Base-by-base conservation (phyloP, 1,284 basidiomycete species). In the Tylopilus sp. region DNA sequence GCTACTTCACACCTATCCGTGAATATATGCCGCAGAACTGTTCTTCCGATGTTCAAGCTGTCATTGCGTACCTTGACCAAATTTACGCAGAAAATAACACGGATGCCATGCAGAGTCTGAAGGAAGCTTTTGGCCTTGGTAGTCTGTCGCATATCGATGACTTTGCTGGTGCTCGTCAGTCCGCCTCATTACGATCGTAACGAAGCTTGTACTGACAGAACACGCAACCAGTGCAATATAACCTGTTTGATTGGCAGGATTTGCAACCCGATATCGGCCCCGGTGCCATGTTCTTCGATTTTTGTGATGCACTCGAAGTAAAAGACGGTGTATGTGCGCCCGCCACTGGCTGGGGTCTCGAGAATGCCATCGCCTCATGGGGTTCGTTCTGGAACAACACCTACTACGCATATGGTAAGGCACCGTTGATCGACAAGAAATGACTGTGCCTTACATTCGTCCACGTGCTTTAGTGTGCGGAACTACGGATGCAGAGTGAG, bases 291-390 rank as follows among this genome's bases (percentile, higher is more conserved):
- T 90, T 90, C 71, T 84, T 75, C 69, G 44, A 77, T 17, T 90
- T 89, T 69, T 90, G 88, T 57, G 86, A 90, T 61, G 84, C 85
- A 0, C 72, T 90, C 0, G 86, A 90, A 66, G 83, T 87, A 24
- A 83, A 83, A 64, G 61, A 85, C 53, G 84, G 84, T 7, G 72
- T 76, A 4, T 78, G 59, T 46, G 85, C 86, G 6, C 73, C 78
- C 22, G 69, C 74, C 1, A 61, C 59, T 1, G 86, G 88, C 10
- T 88, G 82, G 79, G 86, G 88, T 20, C 69, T 86, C 11, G 72
- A 82, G 0, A 74, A 85, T 56, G 84, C 87, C 7, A 70, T 89
- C 17, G 36, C 68, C 10, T 78, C 86, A 1, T 88, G 86, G 85
- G 80, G 80, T 17, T 65, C 72, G 8, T 86, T 72, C 62, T 81